Base-by-base conservation (phyloP, 192 early-diverging fungal species). In the Pilaira anomala region DNA sequence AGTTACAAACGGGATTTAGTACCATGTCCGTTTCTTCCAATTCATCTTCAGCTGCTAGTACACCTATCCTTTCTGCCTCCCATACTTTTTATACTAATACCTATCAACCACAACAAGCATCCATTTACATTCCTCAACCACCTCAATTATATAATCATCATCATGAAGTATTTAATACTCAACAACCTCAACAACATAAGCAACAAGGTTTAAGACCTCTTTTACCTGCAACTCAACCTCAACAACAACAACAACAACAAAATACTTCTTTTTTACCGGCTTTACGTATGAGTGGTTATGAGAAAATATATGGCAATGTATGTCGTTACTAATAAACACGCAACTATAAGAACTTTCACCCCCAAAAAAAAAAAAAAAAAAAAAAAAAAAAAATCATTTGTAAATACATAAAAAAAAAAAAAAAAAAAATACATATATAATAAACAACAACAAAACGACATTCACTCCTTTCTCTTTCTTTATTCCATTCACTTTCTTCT, bases 271-370 rank as follows among this genome's bases (percentile, higher is more conserved):
- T 36, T 25, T 53, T 41, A 19, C 60, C 67, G 3, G 44, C 61
- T 53, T 28, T 54, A 16, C 49, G 60, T 5, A 69, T 69, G 67
- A 57, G 51, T 12, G 67, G 67, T 28, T 55, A 54, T 18, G 67
- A 69, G 36, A 39, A 62, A 16, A 50, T 56, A 18, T 63, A 69
- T 40, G 60, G 67, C 24, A 46, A 52, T 46, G 67, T 48, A 6
- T 69, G 67, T 28, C 67, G 60, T 25, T 69, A 69, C 16, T 69
- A 63, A 19, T 12, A 45, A 12, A 13, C n/a, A n/a, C n/a, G n/a
- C n/a, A n/a, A n/a, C n/a, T n/a, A n/a, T n/a, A n/a, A n/a, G n/a
- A n/a, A n/a, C n/a, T n/a, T n/a, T n/a, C n/a, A n/a, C n/a, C n/a
- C n/a, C n/a, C n/a, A n/a, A n/a, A n/a, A n/a, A n/a, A n/a, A n/a